Conservation (phyloP, 2,329 filamentous ascomycete genomes). For the Scedosporium aurantiacum region DNA sequence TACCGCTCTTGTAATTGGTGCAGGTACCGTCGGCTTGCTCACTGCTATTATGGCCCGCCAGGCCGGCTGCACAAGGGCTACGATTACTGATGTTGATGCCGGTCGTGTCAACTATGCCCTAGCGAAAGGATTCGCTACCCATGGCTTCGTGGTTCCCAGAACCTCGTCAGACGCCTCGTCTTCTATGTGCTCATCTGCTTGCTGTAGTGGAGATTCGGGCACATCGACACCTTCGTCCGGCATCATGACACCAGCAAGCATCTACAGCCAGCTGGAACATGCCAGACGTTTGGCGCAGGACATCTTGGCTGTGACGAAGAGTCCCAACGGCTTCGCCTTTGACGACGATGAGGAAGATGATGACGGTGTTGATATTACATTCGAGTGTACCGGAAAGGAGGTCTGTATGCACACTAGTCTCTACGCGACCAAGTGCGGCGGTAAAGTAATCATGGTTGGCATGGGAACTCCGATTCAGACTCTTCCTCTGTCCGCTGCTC, state of each 20-base stretch:
- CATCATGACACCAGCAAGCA: conserved; percentile 31
- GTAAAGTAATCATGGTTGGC: conserved; percentile 64
- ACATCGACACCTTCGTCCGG: conserved; percentile 13
- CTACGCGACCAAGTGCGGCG: conserved; percentile 59
- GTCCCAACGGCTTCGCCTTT: conserved; percentile 16
- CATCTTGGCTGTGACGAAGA: conserved; percentile 31
- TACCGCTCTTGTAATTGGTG: conserved; percentile 52
- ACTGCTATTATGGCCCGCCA: conserved; percentile 52
- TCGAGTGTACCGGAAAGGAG: conserved; percentile 70
- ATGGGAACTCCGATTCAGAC: conserved; percentile 73
- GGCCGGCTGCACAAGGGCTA: conserved; percentile 47
- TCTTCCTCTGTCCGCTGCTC: conserved; percentile 59
- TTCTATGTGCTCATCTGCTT: conserved; percentile 35
- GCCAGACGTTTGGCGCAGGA: conserved; percentile 39
- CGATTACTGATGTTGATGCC: conserved; percentile 49
- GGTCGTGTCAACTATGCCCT: conserved; percentile 50
- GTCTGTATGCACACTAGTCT: conserved; percentile 65
- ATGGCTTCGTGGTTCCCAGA: conserved; percentile 42
- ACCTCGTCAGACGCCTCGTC: conserved; percentile 29
- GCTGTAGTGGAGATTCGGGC: conserved; percentile 17
- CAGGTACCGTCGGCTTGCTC: conserved; percentile 51
- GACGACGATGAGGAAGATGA: conserved; percentile 48
- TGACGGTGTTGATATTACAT: conserved; percentile 56
- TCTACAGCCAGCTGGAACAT: conserved; percentile 36
- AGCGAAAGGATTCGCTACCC: conserved; percentile 47